Evolutionary conservation across 2,329 filamentous ascomycete genomes (phyloP), one percentile per base, ranked within the genome.

Genomic region (Trichoderma breve): DNA sequence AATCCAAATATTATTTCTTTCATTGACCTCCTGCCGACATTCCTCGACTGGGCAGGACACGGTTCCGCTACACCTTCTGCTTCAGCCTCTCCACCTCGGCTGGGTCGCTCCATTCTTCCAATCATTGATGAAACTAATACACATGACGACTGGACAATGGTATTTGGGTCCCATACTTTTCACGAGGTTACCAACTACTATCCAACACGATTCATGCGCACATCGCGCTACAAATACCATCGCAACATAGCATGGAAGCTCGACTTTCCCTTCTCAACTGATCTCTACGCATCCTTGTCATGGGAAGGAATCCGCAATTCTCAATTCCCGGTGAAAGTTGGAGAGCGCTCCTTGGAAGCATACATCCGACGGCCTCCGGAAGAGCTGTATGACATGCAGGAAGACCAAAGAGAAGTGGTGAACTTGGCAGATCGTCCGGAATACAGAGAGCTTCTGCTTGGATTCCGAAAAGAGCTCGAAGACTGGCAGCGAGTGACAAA

Each of bases 161-260:
- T 68, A 18, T 58, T 68, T 39, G 65, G 65, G 21, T 68, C 65
- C 3, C 65, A 68, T 26, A 68, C 65, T 24, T 68, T 68, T 6
- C 65, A 68, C 3, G 65, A 68, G 11, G 53, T 68, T 21, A 68
- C 65, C 58, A 68, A 68, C 15, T 68, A 68, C 24, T 68, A 68
- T 18, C 65, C 65, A 26, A 68, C 65, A 21, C 55, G 65, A 32
- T 68, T 68, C n/a, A 18, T 68, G 53, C 65, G 65, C 34, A 58
- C 51, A 7, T 34, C 34, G 24, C 34, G 65, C 34, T 68, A 68
- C 53, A 68, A 68, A n/a, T 68, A 68, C n/a, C 65, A 68, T 24
- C 51, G 65, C 47, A 68, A 68, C 24, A 68, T 68, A 21, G 65
- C 65, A 18, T 68, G 65, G 65, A 68, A 68, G 53, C 65, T 68